Conservation (phyloP, 768 basidiomycete genomes). For the Naganishia friedmannii region DNA sequence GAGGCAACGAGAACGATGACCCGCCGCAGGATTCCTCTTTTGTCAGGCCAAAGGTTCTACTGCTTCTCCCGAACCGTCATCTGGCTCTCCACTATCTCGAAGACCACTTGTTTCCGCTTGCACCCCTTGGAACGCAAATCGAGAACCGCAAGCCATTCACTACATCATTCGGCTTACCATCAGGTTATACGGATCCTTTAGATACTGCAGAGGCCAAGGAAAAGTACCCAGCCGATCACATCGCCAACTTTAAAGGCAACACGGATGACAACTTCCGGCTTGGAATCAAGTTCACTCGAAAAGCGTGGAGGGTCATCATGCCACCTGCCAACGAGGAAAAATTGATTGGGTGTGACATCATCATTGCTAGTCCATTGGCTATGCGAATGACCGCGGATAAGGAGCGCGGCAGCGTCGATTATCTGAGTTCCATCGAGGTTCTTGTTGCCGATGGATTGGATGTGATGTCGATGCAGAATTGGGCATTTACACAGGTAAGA, state of each 20-base stretch:
- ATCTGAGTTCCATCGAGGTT: constrained; percentile 88
- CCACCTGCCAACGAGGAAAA: constrained; percentile 56
- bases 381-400: constrained; percentile 88
- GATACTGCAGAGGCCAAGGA: constrained; percentile 52
- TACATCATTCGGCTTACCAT: constrained; percentile 76
- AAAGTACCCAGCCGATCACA: constrained; percentile 79
- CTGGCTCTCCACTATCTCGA: constrained; percentile 77
- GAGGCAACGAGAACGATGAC: constrained; percentile 60
- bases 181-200: constrained; percentile 76
- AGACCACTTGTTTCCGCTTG: constrained; percentile 73
- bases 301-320: constrained; percentile 62
- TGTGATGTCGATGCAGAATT: constrained; percentile 94
- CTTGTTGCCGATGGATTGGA: constrained; percentile 89
- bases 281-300: constrained; percentile 86
- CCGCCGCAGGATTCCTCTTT: constrained; percentile 85
- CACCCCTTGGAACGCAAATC: constrained; percentile 67
- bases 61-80: constrained; percentile 90
- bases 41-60: constrained; percentile 87
- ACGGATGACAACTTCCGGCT: constrained; percentile 91
- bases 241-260: constrained; percentile 93
- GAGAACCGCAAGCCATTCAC: constrained; percentile 83
- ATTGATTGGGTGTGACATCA: constrained; percentile 82
- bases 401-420: constrained; percentile 80
- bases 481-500: constrained; percentile 90
- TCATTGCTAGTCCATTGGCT: constrained; percentile 89